A percentile compares a stretch with the other conserved stretches of the same genome.
Evolutionary conservation across 2,329 filamentous ascomycete genomes (phyloP).

Genomic region (Xylariaceae sp.): DNA sequence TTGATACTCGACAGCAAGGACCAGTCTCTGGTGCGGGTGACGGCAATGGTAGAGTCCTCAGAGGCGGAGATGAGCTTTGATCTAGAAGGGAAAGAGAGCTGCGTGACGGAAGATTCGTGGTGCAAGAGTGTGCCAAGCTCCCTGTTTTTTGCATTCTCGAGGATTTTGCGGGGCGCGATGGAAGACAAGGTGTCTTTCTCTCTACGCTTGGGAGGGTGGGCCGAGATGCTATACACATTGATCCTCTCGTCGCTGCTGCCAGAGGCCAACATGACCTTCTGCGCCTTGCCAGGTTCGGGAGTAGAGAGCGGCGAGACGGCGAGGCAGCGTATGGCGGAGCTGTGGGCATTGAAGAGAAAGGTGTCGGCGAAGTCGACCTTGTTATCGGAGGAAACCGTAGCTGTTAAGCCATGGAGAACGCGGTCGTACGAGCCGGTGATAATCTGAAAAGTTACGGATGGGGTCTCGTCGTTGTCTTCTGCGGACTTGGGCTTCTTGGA

Average conservation of each 20-base stretch:
- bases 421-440: conserved; percentile 92
- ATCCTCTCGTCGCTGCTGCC: conserved; percentile 92
- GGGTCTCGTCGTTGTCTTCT: conserved; percentile 20
- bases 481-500: conserved; percentile 26
- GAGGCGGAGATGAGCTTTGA: conserved; percentile 83
- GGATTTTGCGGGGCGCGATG: conserved; percentile 67
- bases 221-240: conserved; percentile 88
- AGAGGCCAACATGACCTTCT: conserved; percentile 84
- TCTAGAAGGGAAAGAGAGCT: conserved; percentile 76
- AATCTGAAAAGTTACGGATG: conserved; percentile 70
- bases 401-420: conserved; percentile 84
- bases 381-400: conserved; percentile 53
- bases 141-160: conserved; percentile 81
- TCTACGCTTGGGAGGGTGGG: conserved; percentile 56
- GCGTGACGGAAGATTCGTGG: conserved; percentile 77
- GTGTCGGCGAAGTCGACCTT: conserved; percentile 76
- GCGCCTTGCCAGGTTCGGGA: conserved; percentile 55
- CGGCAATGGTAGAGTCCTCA: conserved; percentile 87
- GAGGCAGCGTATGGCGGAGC: conserved; percentile 83
- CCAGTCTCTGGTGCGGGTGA: conserved; percentile 87
- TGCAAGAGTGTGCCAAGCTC: conserved; percentile 84
- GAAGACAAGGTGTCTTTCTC: conserved; percentile 59
- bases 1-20: conserved; percentile 83
- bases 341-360: conserved; percentile 93
- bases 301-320: conserved; percentile 75